Evolutionary conservation across 2,329 filamentous ascomycete genomes (phyloP).

Genomic region (Penicillium sp.): DNA sequence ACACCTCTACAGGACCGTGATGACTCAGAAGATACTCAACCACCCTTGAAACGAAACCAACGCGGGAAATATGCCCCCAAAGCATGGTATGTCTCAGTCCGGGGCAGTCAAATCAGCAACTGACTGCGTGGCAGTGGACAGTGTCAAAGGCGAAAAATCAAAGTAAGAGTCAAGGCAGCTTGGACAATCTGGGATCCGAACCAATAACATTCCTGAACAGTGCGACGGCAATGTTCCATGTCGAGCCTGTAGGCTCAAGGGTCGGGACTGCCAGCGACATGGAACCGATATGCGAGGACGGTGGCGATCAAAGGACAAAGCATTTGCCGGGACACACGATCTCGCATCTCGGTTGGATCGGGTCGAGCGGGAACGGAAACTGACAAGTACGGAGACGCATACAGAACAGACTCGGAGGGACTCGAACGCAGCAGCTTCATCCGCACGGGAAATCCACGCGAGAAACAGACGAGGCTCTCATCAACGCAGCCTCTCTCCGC

Average conservation of each 20-base stretch:
- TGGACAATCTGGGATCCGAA: neutral
- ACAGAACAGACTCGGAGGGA: neutral
- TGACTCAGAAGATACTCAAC: no score
- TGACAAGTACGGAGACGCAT: neutral
- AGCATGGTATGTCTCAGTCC: slow-evolving; percentile 17
- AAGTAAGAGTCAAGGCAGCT: slow-evolving; percentile 8
- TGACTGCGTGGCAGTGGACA: slow-evolving; percentile 9
- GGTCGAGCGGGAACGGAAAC: neutral
- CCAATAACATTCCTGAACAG: slow-evolving; percentile 2
- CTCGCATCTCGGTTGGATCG: slow-evolving; percentile 8
- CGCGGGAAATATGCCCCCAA: slow-evolving; percentile 21
- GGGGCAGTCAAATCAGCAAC: neutral
- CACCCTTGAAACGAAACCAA: neutral
- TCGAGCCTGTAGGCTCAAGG: slow-evolving; percentile 12
- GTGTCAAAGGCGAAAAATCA: slow-evolving; percentile 21
- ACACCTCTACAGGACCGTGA: no score
- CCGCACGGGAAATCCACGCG: neutral
- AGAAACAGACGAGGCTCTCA: no score
- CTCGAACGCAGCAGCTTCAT: neutral
- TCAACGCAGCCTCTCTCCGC: neutral
- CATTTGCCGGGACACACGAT: neutral
- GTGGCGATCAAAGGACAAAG: slow-evolving; percentile 3
- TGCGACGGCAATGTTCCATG: slow-evolving; percentile 22
- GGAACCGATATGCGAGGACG: slow-evolving; percentile 17
- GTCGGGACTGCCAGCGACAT: slow-evolving; percentile 5